A percentile compares a stretch with the other conserved stretches of the same genome.
phyloP scores from a whole-genome alignment of 768 basidiomycete species.

The Panellus pusillus region DNA sequence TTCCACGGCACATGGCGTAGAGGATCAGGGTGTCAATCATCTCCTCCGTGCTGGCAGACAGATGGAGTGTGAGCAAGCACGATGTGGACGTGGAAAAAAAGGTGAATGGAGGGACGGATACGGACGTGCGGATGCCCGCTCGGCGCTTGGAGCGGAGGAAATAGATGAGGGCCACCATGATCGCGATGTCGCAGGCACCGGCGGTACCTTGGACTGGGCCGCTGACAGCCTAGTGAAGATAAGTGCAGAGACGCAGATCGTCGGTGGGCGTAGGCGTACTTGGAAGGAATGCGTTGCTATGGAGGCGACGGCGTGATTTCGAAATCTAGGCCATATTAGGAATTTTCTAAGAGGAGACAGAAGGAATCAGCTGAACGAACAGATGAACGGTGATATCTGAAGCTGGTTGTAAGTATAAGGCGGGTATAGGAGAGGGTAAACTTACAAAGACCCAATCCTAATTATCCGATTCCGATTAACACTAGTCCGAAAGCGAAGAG shows the following conservation, averaged over 20 bases:
- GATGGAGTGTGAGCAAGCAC: not conserved
- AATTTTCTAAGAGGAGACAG: not conserved
- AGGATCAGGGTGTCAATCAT: slow-evolving; percentile 10
- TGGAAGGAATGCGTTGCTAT: not conserved
- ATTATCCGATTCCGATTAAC: not conserved
- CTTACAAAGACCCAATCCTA: slow-evolving; percentile 7
- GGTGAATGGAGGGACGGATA: no score
- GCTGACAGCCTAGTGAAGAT: slow-evolving; percentile 1
- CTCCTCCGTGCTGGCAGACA: slow-evolving; percentile 2
- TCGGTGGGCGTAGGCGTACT: not conserved
- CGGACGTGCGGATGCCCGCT: not conserved
- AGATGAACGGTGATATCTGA: slow-evolving; percentile 8
- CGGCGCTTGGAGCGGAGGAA: slow-evolving; percentile 1
- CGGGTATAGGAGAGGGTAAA: not conserved
- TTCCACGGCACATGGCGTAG: slow-evolving; percentile 8
- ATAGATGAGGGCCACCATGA: slow-evolving; percentile 6
- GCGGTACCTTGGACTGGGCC: slow-evolving; percentile 11
- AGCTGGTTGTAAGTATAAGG: not conserved
- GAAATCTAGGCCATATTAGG: slow-evolving; percentile 1
- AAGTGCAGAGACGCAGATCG: not conserved
- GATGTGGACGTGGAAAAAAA: not conserved
- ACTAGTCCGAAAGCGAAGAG: not conserved
- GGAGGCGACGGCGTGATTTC: slow-evolving; percentile 6
- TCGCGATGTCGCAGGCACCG: slow-evolving; percentile 7
- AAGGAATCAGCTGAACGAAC: not conserved